Evolutionary conservation across 495 filamentous ascomycete species (phyloP), one percentile per base, ranked within the genome.

Genomic region (Cercophora scortea): DNA sequence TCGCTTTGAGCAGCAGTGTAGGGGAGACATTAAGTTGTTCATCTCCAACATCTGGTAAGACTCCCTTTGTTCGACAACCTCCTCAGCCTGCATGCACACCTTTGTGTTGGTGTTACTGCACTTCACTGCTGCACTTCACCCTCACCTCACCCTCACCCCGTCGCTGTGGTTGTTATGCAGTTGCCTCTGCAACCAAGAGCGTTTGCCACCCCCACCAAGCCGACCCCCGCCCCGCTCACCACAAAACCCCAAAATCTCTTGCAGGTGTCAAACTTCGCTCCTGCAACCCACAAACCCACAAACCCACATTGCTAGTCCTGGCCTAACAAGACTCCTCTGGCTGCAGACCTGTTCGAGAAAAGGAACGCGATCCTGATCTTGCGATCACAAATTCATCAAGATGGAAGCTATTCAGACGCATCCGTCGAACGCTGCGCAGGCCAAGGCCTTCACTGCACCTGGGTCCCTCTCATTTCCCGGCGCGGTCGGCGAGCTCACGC

Each of bases 1-100:
- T 60, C 61, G 56, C 45, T 39, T 47, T 60, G 67, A 67, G 67
- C 69, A 73, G 61, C 61, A 63, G 57, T 70, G 68, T 68, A 72
- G 84, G 89, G 88, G 91, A 96, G 85, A 89, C 91, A 96, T 96
- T 96, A 71, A 84, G 62, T 96, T 95, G 91, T 95, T 88, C 78
- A 88, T 95, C 90, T 95, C 90, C 87, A 82, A 75, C 76, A 75
- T 68, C 79, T 75, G 83, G 86, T 89, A 87, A 83, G 87, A 67
- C 54, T 51, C 53, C 45, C 47, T 52, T 55, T 52, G 43, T 33
- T 38, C 33, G 45, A 15, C n/a, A n/a, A 7, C 15, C 25, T n/a
- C 16, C 7, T 9, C 18, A 12, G 11, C 45, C 12, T 47, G 6
- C 35, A 5, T 16, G 10, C 25, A 35, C 25, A 25, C 25, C 25